Evolutionary conservation across 2,329 filamentous ascomycete genomes (phyloP).

Genomic region (Cladosporium sp.): DNA sequence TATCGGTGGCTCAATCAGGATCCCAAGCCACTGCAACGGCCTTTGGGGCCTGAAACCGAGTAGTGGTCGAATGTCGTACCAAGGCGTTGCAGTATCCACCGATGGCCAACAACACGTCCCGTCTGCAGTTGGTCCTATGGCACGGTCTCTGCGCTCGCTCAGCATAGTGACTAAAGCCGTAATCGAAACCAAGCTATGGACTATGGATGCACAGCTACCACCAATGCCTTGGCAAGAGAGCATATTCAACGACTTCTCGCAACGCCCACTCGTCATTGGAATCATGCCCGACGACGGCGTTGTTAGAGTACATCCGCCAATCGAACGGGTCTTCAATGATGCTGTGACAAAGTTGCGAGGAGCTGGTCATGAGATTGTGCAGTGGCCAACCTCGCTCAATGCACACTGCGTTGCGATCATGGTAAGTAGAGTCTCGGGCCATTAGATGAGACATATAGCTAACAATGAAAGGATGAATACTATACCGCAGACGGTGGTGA

Average conservation of each 20-base stretch:
- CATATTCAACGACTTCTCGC: slow-evolving; percentile 26
- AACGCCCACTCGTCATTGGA: slow-evolving; percentile 27
- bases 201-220: slow-evolving; percentile 42
- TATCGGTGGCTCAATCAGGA: slow-evolving; percentile 54
- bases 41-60: slow-evolving; percentile 53
- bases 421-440: slow-evolving; percentile 35
- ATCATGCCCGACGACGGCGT: slow-evolving; percentile 30
- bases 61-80: slow-evolving; percentile 58
- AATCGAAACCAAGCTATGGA: slow-evolving; percentile 42
- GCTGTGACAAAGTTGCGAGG: slow-evolving; percentile 21
- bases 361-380: slow-evolving; percentile 44
- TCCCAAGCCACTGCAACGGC: slow-evolving; percentile 51
- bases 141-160: slow-evolving; percentile 54
- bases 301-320: slow-evolving; percentile 30
- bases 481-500: slow-evolving; percentile 65
- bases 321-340: slow-evolving; percentile 24
- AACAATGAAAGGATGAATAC: slow-evolving; percentile 52
- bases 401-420: slow-evolving; percentile 58
- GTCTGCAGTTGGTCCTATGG: slow-evolving; percentile 62
- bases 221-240: slow-evolving; percentile 44
- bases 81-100: slow-evolving; percentile 60
- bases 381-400: slow-evolving; percentile 50
- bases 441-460: neutral
- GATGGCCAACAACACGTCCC: slow-evolving; percentile 66
- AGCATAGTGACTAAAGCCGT: slow-evolving; percentile 41